Base-by-base conservation (phyloP, 2,329 filamentous ascomycete species). In the Hypoxylon rubiginosum region DNA sequence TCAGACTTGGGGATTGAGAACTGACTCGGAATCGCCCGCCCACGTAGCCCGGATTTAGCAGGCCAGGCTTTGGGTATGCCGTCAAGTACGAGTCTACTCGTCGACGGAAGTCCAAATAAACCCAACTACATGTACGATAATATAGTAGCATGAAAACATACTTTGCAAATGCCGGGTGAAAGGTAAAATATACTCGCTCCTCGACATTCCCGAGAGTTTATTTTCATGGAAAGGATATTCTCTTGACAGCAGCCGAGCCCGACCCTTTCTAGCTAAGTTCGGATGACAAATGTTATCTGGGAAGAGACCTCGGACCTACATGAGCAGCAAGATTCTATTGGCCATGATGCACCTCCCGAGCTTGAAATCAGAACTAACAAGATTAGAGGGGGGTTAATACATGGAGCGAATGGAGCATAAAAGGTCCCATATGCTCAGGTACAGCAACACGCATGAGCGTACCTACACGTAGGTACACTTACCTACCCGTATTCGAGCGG, bases 221-320 rank as follows among this genome's bases (percentile, higher is more conserved):
- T n/a, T 39, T n/a, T 39, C 7, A 3, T 9, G 3, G 36, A 17
- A 3, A 17, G n/a, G 36, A n/a, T 17, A 17, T 2, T 17, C 13
- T 17, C 36, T 39, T 39, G 4, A 39, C 36, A 39, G 43, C 6
- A 45, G 34, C 48, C 30, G 39, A 34, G 46, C 45, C 21, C 46
- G 24, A 19, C 3, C 53, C 39, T 43, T 46, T 24, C 17, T 46
- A 46, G 41, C 8, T 21, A 15, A 34, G 48, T 34, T 50, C n/a
- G 21, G 70, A 66, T 61, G 64, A 21, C 50, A 57, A 46, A 65
- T 11, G 10, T 15, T 9, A 39, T 34, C 49, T n/a, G 17, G 45
- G 32, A 43, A 43, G 30, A 17, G n/a, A 8, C 28, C 26, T 45
- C 11, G 17, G 24, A 24, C 41, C 41, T 21, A 21, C 41, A 43